Evolutionary conservation across 2,329 filamentous ascomycete genomes (phyloP).

Genomic region (Pseudogymnoascus verrucosus): DNA sequence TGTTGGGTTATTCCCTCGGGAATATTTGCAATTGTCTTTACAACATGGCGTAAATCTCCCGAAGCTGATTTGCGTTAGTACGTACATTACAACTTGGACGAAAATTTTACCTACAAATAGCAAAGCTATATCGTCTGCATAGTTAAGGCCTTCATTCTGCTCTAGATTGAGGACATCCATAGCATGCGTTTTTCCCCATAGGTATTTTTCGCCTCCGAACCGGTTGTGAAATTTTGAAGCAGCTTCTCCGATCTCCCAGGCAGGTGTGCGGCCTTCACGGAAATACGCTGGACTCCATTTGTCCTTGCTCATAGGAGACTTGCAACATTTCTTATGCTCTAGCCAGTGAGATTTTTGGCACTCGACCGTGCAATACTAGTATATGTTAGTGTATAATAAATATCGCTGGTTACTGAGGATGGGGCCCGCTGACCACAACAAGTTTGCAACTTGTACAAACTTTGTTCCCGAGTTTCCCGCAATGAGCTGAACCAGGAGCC

Average conservation of each 20-base stretch:
- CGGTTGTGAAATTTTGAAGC: neutral
- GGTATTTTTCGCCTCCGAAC: slow-evolving; percentile 14
- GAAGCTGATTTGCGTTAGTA: slow-evolving; percentile 13
- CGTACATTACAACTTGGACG: neutral
- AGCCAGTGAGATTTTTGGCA: slow-evolving; percentile 17
- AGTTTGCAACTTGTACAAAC: slow-evolving; percentile 7
- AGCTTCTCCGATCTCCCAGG: neutral
- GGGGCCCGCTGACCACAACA: slow-evolving; percentile 9
- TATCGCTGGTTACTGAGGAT: neutral
- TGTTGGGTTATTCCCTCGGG: slow-evolving; percentile 9
- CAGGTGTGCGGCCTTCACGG: slow-evolving; percentile 12
- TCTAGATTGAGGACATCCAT: slow-evolving; percentile 15
- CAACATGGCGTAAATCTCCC: slow-evolving; percentile 16
- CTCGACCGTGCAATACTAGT: slow-evolving; percentile 13
- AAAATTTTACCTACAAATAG: slow-evolving; percentile 16
- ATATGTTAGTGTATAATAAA: neutral
- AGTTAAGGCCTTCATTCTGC: slow-evolving; percentile 14
- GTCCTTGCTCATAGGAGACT: slow-evolving; percentile 14
- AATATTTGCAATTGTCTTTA: slow-evolving; percentile 14
- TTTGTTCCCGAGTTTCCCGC: slow-evolving; percentile 9
- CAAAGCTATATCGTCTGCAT: slow-evolving; percentile 13
- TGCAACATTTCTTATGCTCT: slow-evolving; percentile 15
- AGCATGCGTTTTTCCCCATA: slow-evolving; percentile 18
- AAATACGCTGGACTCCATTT: slow-evolving; percentile 14
- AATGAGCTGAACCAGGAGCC: slow-evolving; percentile 2